These are phyloP conservation scores for Ogataea naganishii DNA, from an alignment of 805 yeast species.

Conservation along the genomic window DNA sequence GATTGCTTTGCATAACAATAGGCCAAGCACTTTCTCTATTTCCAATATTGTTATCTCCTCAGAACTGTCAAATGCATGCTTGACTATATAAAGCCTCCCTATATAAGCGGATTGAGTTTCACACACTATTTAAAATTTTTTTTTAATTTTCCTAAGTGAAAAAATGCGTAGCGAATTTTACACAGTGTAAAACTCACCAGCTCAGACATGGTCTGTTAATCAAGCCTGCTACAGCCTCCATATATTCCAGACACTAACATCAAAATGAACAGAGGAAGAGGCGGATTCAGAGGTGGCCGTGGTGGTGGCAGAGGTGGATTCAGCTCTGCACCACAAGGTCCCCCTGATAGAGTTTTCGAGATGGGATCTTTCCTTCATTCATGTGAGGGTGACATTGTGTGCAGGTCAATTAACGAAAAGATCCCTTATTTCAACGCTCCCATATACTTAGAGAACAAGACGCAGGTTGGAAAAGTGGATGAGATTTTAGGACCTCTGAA, in stretches of 20 bases:
- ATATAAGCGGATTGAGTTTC: background rate
- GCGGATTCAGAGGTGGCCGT: constrained; percentile 51
- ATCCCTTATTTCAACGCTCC: constrained; percentile 99
- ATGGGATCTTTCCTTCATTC: constrained; percentile 90
- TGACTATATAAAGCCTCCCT: background rate
- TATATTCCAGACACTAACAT: constrained; percentile 1
- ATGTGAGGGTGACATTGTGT: constrained; percentile 95
- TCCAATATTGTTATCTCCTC: no score
- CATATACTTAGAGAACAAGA: constrained; percentile 90
- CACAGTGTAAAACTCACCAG: no score
- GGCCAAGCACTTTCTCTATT: no score
- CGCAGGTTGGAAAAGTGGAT: constrained; percentile 94
- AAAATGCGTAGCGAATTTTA: no score
- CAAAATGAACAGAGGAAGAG: constrained; percentile 60
- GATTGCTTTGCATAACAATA: no score
- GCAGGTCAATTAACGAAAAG: constrained; percentile 89
- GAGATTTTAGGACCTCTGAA: constrained; percentile 96
- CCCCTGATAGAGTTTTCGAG: constrained; percentile 91
- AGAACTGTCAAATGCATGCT: background rate
- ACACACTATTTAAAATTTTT: background rate
- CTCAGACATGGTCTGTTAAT: background rate
- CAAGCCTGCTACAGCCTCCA: constrained; percentile 1
- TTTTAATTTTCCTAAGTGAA: background rate
- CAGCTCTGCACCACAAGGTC: constrained; percentile 81
- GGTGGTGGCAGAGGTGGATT: constrained; percentile 72